Evolutionary conservation across 441 rosid genomes (phyloP).

Genomic region (Arabidopsis hybrid): DNA sequence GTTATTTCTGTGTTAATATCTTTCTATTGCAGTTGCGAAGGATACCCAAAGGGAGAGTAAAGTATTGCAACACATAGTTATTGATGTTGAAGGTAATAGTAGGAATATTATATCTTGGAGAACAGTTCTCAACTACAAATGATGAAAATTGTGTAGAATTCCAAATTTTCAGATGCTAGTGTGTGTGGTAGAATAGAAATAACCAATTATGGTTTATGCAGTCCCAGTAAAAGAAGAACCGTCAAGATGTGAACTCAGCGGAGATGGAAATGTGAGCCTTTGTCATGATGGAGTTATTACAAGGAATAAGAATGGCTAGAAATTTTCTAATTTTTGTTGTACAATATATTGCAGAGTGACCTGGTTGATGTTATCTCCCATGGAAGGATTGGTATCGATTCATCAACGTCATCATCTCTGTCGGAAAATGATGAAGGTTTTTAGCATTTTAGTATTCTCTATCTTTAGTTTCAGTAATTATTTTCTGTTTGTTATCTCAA

Average conservation of each 20-base stretch:
- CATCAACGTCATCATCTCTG: conserved; percentile 44
- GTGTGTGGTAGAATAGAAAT: too few relatives aligned
- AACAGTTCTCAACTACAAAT: too few relatives aligned
- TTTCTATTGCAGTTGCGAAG: conserved; percentile 30
- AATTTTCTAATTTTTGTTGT: conserved; percentile 24
- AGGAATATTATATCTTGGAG: background rate
- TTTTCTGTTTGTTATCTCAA: conserved; percentile 27
- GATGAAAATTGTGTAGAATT: too few relatives aligned
- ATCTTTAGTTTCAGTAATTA: conserved; percentile 15
- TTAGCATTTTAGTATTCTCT: background rate
- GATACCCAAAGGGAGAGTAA: conserved; percentile 13
- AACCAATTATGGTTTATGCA: conserved; percentile 1
- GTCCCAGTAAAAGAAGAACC: conserved; percentile 23
- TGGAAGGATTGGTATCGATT: conserved; percentile 40
- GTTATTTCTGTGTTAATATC: conserved; percentile 8
- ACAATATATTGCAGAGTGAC: conserved; percentile 52
- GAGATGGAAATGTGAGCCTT: conserved; percentile 33
- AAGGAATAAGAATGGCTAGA: conserved; percentile 6
- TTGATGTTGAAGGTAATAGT: conserved; percentile 41
- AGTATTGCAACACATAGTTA: conserved; percentile 8
- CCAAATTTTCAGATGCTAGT: conserved; percentile 9
- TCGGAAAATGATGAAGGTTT: conserved; percentile 47
- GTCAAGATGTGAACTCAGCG: conserved; percentile 32
- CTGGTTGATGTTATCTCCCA: conserved; percentile 41
- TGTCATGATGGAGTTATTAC: conserved; percentile 8